Conservation (phyloP, 202 grass and related monocot genomes). For the Carex arenaria region DNA sequence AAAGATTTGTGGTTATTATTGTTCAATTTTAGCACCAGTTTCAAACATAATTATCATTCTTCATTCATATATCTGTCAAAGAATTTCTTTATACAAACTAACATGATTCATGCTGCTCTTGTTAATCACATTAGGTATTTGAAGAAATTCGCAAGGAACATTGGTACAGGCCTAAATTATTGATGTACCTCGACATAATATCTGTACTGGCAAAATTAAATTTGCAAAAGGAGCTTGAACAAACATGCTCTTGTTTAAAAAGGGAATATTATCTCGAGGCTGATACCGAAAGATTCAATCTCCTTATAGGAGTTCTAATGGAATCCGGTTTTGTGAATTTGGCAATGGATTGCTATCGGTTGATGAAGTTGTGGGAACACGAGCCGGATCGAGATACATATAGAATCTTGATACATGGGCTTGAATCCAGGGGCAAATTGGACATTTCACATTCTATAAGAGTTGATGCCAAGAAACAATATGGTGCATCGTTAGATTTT, state of each 20-base stretch:
- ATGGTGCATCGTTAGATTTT: constrained; percentile 49
- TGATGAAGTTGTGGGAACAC: constrained; percentile 77
- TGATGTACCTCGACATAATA: constrained; percentile 60
- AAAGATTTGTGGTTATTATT: background rate
- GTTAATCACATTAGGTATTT: constrained; percentile 45
- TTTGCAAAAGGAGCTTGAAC: constrained; percentile 43
- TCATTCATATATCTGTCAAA: background rate
- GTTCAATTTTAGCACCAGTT: background rate
- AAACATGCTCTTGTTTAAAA: constrained; percentile 67
- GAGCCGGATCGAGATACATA: constrained; percentile 73
- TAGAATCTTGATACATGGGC: constrained; percentile 46
- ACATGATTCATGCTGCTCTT: constrained; percentile 33
- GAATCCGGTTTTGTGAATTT: constrained; percentile 49
- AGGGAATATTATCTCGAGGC: constrained; percentile 49
- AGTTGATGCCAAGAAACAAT: constrained; percentile 56
- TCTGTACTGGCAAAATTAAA: constrained; percentile 49
- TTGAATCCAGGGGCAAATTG: constrained; percentile 53
- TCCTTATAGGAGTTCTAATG: constrained; percentile 51
- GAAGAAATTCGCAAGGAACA: constrained; percentile 84
- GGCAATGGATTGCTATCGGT: constrained; percentile 70
- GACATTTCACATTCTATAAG: constrained; percentile 43
- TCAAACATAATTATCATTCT: background rate
- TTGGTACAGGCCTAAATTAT: constrained; percentile 70
- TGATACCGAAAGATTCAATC: constrained; percentile 70
- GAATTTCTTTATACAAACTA: background rate